Conservation (phyloP, 164 flowering plant genomes). For the Cinnamomum micranthum region DNA sequence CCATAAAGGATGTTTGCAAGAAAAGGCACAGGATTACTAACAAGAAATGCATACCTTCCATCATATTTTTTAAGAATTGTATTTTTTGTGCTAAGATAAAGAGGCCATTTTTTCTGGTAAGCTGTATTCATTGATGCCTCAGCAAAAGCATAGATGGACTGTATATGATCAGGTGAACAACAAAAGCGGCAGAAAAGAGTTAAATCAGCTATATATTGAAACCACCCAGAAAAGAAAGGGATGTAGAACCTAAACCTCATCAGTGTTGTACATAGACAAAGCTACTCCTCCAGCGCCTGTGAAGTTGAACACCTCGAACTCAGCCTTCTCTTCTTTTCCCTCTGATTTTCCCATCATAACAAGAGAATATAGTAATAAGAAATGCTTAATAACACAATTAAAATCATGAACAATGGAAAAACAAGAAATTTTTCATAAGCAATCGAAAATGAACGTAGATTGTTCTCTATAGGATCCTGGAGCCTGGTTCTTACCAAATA, state of each 20-base stretch:
- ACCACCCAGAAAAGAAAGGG: not conserved
- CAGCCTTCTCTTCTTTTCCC: conserved; percentile 57
- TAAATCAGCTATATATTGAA: not conserved
- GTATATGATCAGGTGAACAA: conserved; percentile 13
- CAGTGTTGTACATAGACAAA: conserved; percentile 92
- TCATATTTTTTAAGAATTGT: conserved; percentile 97
- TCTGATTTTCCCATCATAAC: conserved; percentile 58
- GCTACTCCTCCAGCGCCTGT: conserved; percentile 94
- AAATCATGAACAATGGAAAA: not conserved
- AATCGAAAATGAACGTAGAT: not conserved
- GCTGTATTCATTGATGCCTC: conserved; percentile 94
- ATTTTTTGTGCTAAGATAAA: conserved; percentile 96
- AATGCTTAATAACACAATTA: not conserved
- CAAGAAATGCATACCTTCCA: conserved; percentile 65
- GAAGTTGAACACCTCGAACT: conserved; percentile 76
- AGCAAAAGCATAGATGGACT: conserved; percentile 91
- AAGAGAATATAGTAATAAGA: not conserved
- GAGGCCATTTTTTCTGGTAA: conserved; percentile 92
- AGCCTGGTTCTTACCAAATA: conserved; percentile 57
- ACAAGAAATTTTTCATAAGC: not conserved
- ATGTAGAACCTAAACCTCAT: conserved; percentile 60
- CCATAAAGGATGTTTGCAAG: not conserved
- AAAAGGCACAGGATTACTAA: not conserved
- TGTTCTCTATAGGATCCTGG: not conserved
- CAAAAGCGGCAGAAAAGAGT: conserved; percentile 4